These are phyloP conservation scores for Metschnikowia cerradonensis DNA, from an alignment of 805 yeast genomes.

Conservation along the genomic window DNA sequence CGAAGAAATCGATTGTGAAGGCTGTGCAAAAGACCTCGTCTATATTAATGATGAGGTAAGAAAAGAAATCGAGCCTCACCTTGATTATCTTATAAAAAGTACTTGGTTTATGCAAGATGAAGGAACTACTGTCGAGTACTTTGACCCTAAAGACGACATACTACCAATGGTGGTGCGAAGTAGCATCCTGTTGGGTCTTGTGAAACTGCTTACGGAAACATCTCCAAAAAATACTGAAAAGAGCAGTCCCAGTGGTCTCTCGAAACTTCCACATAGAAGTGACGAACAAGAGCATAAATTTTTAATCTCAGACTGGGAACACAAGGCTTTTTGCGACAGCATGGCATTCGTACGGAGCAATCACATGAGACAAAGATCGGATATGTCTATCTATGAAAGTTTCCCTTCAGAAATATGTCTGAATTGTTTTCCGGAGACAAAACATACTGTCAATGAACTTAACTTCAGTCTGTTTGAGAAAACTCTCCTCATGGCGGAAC, in stretches of 20 bases:
- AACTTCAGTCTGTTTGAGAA: not conserved
- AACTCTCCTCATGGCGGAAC: not conserved
- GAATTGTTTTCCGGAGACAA: not conserved
- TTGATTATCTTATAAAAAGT: conserved; percentile 27
- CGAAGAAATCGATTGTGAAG: not conserved
- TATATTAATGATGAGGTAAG: conserved; percentile 8
- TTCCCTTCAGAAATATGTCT: not conserved
- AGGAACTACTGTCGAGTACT: not conserved
- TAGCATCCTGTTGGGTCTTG: not conserved
- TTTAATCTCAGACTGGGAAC: conserved; percentile 1
- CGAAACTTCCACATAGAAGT: not conserved
- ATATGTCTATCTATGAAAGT: not conserved
- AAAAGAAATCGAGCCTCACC: conserved; percentile 46
- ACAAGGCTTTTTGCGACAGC: conserved; percentile 1
- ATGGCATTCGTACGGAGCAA: not conserved
- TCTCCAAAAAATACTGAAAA: not conserved
- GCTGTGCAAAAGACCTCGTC: conserved; percentile 1
- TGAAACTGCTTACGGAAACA: not conserved
- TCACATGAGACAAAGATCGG: not conserved
- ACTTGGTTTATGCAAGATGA: conserved; percentile 2
- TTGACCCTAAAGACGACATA: not conserved
- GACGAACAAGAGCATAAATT: not conserved
- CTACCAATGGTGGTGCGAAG: not conserved
- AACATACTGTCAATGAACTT: not conserved
- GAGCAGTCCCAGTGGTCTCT: not conserved